Conservation (phyloP, 2,329 filamentous ascomycete species). For the Aschersonia sp. region DNA sequence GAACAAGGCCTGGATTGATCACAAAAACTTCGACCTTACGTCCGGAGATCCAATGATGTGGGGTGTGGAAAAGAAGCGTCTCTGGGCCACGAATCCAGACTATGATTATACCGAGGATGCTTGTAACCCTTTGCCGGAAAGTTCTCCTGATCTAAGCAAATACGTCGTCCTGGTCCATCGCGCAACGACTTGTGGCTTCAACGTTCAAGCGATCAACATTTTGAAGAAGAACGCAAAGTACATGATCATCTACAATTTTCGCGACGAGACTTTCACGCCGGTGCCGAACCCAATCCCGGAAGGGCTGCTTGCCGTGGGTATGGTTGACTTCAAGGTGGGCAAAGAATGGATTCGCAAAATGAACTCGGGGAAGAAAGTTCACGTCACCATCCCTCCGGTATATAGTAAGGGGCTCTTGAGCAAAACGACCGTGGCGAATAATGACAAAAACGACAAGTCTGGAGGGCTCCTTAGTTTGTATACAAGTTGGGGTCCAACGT, state of each 20-base stretch:
- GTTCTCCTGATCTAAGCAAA: conserved; percentile 34
- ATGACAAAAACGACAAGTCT: background rate
- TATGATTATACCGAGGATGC: conserved; percentile 16
- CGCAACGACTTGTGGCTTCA: background rate
- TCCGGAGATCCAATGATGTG: conserved; percentile 1
- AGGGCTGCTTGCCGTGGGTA: conserved; percentile 11
- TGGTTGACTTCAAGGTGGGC: conserved; percentile 27
- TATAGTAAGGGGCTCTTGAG: background rate
- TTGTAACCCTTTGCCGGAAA: conserved; percentile 22
- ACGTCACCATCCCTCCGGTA: conserved; percentile 17
- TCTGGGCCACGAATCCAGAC: conserved; percentile 19
- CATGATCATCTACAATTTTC: conserved; percentile 47
- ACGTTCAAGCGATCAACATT: background rate
- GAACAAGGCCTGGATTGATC: conserved; percentile 3
- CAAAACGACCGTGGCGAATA: background rate
- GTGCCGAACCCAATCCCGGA: conserved; percentile 10
- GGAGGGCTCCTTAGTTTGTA: conserved; percentile 2
- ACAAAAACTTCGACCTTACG: background rate
- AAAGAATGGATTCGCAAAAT: conserved; percentile 23
- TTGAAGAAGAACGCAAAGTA: conserved; percentile 37
- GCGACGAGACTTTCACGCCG: conserved; percentile 13
- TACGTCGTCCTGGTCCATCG: conserved; percentile 40
- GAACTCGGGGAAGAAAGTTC: conserved; percentile 20
- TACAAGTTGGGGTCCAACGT: conserved; percentile 7
- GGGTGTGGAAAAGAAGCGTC: conserved; percentile 4